These are phyloP conservation scores for Trichophyton simii DNA, from an alignment of 2,329 filamentous ascomycete genomes.

Conservation along the genomic window DNA sequence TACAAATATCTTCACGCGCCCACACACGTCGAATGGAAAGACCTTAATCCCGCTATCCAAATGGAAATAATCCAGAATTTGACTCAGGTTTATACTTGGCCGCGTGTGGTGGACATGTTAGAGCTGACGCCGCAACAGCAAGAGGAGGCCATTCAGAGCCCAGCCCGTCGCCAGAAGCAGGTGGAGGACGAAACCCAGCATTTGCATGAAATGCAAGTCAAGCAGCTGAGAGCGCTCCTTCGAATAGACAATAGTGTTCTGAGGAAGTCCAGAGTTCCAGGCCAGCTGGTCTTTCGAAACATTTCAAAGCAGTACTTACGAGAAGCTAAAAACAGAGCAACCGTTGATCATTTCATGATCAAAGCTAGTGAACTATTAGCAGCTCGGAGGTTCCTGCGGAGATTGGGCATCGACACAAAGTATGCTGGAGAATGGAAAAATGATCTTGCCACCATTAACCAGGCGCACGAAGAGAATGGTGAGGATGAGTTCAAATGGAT, in stretches of 20 bases:
- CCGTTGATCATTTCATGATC: conserved; percentile 21
- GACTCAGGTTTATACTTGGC: conserved; percentile 15
- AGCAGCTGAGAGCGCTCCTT: conserved; percentile 23
- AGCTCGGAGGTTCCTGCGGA: conserved; percentile 22
- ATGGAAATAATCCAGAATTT: conserved; percentile 28
- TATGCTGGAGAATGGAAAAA: conserved; percentile 26
- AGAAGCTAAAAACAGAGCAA: conserved; percentile 7
- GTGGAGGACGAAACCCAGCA: conserved; percentile 19
- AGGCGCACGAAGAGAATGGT: conserved; percentile 9
- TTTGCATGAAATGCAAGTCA: conserved; percentile 24
- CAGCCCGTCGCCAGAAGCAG: conserved; percentile 18
- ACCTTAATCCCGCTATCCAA: conserved; percentile 22
- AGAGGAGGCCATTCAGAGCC: conserved; percentile 12
- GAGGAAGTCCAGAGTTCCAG: conserved; percentile 16
- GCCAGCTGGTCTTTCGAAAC: conserved; percentile 20
- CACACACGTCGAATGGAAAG: conserved; percentile 21
- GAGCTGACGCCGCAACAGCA: conserved; percentile 18
- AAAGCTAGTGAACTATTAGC: conserved; percentile 20
- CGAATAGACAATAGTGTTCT: conserved; percentile 23
- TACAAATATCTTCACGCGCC: conserved; percentile 7
- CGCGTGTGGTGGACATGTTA: conserved; percentile 16
- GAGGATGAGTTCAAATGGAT: conserved; percentile 13
- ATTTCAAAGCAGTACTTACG: conserved; percentile 15
- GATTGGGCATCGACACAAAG: conserved; percentile 18
- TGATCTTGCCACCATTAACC: conserved; percentile 14